Conservation (phyloP, 2,329 filamentous ascomycete genomes). For the Diaporthe helianthi region DNA sequence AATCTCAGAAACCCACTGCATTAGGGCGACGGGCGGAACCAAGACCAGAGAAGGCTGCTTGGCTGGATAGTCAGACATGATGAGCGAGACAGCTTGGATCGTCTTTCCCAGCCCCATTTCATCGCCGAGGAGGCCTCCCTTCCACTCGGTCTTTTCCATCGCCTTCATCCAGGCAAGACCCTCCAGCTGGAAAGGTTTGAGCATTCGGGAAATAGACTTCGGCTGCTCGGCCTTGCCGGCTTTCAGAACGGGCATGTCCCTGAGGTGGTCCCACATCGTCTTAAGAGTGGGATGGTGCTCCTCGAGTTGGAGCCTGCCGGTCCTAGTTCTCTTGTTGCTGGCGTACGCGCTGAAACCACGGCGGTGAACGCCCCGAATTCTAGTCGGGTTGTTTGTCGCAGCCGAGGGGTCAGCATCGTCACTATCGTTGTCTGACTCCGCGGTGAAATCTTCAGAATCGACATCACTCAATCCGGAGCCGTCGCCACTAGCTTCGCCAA, state of each 20-base stretch:
- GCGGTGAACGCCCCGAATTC: conserved; percentile 37
- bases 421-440: conserved; percentile 41
- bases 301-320: conserved; percentile 73
- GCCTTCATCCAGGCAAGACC: conserved; percentile 93
- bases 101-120: conserved; percentile 99
- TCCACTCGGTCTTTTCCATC: conserved; percentile 87
- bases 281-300: conserved; percentile 77
- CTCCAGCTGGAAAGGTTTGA: conserved; percentile 94
- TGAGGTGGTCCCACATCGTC: conserved; percentile 85
- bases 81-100: conserved; percentile 94
- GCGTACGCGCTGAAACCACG: conserved; percentile 44
- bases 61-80: conserved; percentile 96
- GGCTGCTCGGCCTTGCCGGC: conserved; percentile 73
- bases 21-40: conserved; percentile 89
- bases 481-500: conserved; percentile 19
- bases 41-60: conserved; percentile 84
- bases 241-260: conserved; percentile 71
- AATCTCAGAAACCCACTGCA: conserved; percentile 93
- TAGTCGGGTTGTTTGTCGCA: conserved; percentile 29
- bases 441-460: background rate
- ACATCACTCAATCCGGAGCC: background rate
- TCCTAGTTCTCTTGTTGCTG: conserved; percentile 42
- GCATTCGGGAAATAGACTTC: conserved; percentile 75
- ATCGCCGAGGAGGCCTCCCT: conserved; percentile 89
- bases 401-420: conserved; percentile 42